phyloP scores from a whole-genome alignment of 306 rosid species.

The Malus fusca region DNA sequence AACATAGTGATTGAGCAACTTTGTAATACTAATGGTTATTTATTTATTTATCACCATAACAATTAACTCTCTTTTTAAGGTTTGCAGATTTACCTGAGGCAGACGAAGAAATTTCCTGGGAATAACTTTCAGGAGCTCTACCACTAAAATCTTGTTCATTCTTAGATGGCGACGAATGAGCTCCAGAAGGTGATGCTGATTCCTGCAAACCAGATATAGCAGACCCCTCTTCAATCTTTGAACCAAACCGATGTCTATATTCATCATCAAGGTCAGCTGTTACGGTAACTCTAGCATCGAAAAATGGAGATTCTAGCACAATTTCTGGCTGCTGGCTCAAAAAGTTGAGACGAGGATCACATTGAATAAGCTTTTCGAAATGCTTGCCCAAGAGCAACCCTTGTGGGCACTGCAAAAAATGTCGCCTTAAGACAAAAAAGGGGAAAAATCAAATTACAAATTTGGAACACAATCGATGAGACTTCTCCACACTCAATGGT shows the following conservation, averaged over 20 bases:
- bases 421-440: slow-evolving; percentile 44
- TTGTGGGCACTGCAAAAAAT: slow-evolving; percentile 60
- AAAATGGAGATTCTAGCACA: slow-evolving; percentile 59
- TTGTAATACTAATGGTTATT: not conserved
- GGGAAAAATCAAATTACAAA: not conserved
- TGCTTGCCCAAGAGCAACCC: slow-evolving; percentile 63
- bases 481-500: not conserved
- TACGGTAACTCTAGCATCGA: slow-evolving; percentile 37
- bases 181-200: slow-evolving; percentile 51
- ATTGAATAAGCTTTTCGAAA: slow-evolving; percentile 75
- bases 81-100: slow-evolving; percentile 50
- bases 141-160: slow-evolving; percentile 43
- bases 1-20: not conserved
- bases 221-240: slow-evolving; percentile 31
- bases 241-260: slow-evolving; percentile 24
- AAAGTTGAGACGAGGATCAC: slow-evolving; percentile 70
- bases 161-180: slow-evolving; percentile 45
- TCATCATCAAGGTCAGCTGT: slow-evolving; percentile 39
- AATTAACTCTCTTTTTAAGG: not conserved
- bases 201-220: slow-evolving; percentile 39
- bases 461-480: not conserved
- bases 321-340: slow-evolving; percentile 62
- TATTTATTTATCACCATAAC: not conserved
- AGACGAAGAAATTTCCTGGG: slow-evolving; percentile 49
- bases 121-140: slow-evolving; percentile 36